Conservation (phyloP, 768 basidiomycete species). For the Royoungia palumana region DNA sequence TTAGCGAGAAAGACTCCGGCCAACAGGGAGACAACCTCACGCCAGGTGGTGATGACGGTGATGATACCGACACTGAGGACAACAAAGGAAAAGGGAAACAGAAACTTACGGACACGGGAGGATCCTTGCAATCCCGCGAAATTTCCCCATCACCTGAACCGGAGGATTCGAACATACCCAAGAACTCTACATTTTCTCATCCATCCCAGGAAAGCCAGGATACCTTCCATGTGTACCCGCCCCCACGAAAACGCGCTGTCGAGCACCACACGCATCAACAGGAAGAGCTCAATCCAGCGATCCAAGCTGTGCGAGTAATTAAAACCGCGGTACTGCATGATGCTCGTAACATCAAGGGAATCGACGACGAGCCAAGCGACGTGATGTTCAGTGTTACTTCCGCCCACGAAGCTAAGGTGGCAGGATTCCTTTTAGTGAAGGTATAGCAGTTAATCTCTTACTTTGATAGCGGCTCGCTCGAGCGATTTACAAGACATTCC, state of each 20-base stretch:
- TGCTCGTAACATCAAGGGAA: constrained; percentile 64
- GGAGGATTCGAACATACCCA: constrained; percentile 12
- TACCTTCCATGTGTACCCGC: constrained; percentile 40
- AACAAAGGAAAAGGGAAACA: constrained; percentile 32
- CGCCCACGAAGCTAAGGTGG: constrained; percentile 64
- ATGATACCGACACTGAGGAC: constrained; percentile 31
- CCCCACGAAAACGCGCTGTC: constrained; percentile 20
- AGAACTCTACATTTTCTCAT: background rate
- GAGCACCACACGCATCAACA: constrained; percentile 24
- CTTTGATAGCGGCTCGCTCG: constrained; percentile 60
- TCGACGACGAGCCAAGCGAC: constrained; percentile 39
- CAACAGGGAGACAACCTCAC: constrained; percentile 24
- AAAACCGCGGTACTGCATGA: constrained; percentile 74
- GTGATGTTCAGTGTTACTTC: constrained; percentile 55
- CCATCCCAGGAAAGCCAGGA: constrained; percentile 7
- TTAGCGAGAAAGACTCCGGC: constrained; percentile 44
- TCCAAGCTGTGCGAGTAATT: constrained; percentile 59
- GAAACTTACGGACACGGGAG: constrained; percentile 6
- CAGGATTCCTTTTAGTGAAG: background rate
- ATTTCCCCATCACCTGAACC: constrained; percentile 1
- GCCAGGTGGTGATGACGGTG: constrained; percentile 27
- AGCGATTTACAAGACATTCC: constrained; percentile 61
- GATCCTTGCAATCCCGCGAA: constrained; percentile 3
- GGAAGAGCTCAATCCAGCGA: constrained; percentile 39
- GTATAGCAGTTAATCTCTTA: background rate